These are phyloP conservation scores for Nicotiana attenuata DNA, from an alignment of 257 asterid genomes.

Conservation along the genomic window DNA sequence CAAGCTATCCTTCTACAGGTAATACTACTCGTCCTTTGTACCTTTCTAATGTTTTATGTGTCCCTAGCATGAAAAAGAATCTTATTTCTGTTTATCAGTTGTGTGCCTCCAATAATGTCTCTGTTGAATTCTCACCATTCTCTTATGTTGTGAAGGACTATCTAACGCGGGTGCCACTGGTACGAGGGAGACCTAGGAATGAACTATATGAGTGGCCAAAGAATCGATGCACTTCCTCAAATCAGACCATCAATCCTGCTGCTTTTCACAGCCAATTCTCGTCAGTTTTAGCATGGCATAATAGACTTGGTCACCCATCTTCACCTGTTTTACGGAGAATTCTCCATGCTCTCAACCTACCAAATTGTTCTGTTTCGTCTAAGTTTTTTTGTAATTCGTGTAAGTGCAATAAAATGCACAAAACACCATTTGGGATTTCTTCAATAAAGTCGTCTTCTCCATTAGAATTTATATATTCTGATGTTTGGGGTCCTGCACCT, in stretches of 20 bases:
- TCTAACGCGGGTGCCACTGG: background rate
- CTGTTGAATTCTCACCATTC: background rate
- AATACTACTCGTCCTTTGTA: background rate
- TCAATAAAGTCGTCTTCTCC: background rate
- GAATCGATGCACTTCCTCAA: background rate
- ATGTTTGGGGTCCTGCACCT: slow-evolving; percentile 6
- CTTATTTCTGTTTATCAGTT: background rate
- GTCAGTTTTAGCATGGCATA: background rate
- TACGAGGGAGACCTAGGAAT: background rate
- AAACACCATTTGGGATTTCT: background rate
- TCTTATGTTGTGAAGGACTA: background rate
- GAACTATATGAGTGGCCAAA: background rate
- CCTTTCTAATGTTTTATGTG: background rate
- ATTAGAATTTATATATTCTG: background rate
- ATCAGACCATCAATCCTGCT: background rate
- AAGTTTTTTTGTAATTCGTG: background rate
- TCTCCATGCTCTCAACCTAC: background rate
- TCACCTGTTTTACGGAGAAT: background rate
- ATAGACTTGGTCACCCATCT: slow-evolving; percentile 6
- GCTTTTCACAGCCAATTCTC: background rate
- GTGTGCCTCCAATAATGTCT: background rate
- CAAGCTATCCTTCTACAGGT: background rate
- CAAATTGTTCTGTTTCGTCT: background rate
- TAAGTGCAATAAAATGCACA: background rate
- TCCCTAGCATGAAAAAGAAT: background rate